Evolutionary conservation across 1,139 yeast genomes (phyloP).

Genomic region (Saccharomyces hybrid): DNA sequence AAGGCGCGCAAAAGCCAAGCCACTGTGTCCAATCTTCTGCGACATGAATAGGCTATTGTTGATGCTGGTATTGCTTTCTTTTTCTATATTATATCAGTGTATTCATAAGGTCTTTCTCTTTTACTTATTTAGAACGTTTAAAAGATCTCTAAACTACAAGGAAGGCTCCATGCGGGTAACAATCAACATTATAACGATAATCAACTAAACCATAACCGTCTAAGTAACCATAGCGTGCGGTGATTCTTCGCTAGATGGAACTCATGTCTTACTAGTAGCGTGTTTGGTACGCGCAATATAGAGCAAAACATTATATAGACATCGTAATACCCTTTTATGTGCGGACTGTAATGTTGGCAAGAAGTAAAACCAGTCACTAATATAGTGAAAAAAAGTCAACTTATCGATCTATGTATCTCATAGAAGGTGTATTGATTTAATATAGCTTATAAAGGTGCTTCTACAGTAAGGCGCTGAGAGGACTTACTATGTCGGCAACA

Average conservation of each 20-base stretch:
- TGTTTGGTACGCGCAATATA: background rate
- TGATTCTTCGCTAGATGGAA: background rate
- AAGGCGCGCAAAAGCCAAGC: constrained; percentile 69
- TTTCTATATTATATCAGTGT: background rate
- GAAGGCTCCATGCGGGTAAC: background rate
- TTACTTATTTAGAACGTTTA: background rate
- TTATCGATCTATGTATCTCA: background rate
- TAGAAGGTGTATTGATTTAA: background rate
- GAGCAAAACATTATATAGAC: too few relatives aligned
- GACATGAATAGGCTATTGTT: constrained; percentile 22
- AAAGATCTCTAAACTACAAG: background rate
- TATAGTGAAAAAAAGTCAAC: background rate
- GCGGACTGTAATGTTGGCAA: background rate
- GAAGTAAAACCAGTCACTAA: background rate
- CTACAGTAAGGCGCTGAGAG: background rate
- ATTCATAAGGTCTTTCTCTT: background rate
- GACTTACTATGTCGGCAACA: background rate
- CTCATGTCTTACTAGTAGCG: background rate
- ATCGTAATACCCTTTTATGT: background rate
- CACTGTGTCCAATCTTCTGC: constrained; percentile 40
- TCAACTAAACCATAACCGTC: background rate
- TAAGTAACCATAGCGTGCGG: background rate
- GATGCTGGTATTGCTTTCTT: background rate
- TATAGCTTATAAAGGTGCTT: too few relatives aligned
- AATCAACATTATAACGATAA: too few relatives aligned